These are phyloP conservation scores for Coemansia sp. DNA, from an alignment of 192 early-diverging fungal genomes.

Conservation along the genomic window DNA sequence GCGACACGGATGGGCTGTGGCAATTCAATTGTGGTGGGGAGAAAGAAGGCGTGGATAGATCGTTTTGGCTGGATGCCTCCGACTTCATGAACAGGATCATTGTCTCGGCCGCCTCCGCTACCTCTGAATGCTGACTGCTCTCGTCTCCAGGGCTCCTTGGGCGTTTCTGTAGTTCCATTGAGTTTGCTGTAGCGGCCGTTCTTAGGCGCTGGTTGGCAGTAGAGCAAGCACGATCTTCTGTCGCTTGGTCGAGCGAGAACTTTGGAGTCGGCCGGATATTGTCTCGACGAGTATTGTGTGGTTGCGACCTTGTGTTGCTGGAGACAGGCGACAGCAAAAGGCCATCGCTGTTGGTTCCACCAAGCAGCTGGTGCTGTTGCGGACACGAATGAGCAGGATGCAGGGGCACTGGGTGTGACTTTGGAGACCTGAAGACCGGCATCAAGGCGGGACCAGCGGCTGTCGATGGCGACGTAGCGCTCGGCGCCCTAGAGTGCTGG, in stretches of 20 bases:
- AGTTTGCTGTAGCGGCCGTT: neutral
- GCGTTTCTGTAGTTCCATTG: neutral
- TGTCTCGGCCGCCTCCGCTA: slow-evolving; percentile 37
- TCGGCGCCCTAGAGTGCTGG: neutral
- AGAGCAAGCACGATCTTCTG: neutral
- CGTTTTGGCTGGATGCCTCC: slow-evolving; percentile 25
- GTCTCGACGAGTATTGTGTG: neutral
- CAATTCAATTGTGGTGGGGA: neutral
- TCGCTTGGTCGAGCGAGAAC: slow-evolving; percentile 1
- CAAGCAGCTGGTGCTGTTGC: slow-evolving; percentile 23
- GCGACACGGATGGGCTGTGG: slow-evolving; percentile 7
- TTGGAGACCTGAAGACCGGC: neutral
- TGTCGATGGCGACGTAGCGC: neutral
- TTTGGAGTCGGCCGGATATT: slow-evolving; percentile 8
- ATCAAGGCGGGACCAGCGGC: neutral
- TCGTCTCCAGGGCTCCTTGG: neutral
- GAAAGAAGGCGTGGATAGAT: slow-evolving; percentile 6
- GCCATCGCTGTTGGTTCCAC: neutral
- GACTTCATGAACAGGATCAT: slow-evolving; percentile 48
- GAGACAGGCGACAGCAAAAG: neutral
- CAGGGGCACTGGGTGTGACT: slow-evolving; percentile 7
- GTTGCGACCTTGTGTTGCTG: neutral
- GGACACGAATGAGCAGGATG: slow-evolving; percentile 27
- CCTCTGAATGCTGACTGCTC: slow-evolving; percentile 9
- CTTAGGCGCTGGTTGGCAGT: neutral